phyloP scores from a whole-genome alignment of 139 green algal species.

The Parachlorella kessleri region DNA sequence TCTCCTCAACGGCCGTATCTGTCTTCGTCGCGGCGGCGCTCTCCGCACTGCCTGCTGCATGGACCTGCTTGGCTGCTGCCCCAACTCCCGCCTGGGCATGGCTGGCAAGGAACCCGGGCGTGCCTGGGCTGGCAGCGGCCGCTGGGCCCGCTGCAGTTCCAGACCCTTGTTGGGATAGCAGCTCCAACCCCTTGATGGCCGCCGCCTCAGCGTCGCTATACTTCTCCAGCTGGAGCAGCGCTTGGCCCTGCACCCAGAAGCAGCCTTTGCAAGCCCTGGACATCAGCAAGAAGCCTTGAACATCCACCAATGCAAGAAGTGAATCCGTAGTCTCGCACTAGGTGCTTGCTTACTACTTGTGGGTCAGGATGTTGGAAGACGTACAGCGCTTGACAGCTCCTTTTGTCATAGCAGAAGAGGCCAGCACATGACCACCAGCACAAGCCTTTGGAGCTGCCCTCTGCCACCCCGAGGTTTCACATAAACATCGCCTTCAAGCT shows the following conservation, averaged over 20 bases:
- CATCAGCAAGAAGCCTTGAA: neutral
- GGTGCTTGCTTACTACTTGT: neutral
- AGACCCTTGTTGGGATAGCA: constrained; percentile 5
- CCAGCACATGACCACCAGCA: too few species aligned
- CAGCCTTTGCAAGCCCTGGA: neutral
- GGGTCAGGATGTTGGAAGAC: neutral
- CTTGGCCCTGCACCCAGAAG: constrained; percentile 30
- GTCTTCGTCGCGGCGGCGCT: too few species aligned
- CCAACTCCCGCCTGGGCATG: neutral
- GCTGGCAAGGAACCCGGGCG: neutral
- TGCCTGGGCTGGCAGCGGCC: constrained; percentile 16
- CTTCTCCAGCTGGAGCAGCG: constrained; percentile 56
- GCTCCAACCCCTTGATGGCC: constrained; percentile 31
- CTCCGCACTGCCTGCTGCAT: neutral
- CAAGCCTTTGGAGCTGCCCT: too few species aligned
- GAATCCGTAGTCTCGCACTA: neutral
- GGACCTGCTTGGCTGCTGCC: neutral
- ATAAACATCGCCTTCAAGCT: too few species aligned
- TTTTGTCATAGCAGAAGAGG: neutral
- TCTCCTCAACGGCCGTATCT: neutral
- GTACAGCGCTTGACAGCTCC: neutral
- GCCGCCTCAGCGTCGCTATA: constrained; percentile 48
- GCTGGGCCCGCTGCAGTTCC: neutral
- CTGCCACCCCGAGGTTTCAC: too few species aligned
- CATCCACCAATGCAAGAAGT: neutral